These are phyloP conservation scores for Leccinum fibrillosum DNA, from an alignment of 768 basidiomycete species.

Conservation along the genomic window DNA sequence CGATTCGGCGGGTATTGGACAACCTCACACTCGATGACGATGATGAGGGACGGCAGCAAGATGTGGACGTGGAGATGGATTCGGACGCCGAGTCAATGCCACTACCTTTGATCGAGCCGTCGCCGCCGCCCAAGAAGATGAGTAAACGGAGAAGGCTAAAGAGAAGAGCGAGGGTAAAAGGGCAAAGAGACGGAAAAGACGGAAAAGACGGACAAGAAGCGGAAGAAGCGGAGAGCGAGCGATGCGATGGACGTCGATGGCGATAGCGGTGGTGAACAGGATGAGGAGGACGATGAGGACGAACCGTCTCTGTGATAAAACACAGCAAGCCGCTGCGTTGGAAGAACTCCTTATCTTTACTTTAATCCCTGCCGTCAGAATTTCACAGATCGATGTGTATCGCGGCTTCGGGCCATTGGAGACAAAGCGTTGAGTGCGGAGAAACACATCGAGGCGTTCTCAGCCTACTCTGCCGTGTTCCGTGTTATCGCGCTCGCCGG, in stretches of 20 bases:
- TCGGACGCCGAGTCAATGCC: slow-evolving; percentile 35
- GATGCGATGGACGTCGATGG: slow-evolving; percentile 65
- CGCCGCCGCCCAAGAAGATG: slow-evolving; percentile 60
- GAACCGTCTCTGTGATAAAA: slow-evolving; percentile 28
- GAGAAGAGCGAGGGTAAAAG: neutral
- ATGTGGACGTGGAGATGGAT: slow-evolving; percentile 42
- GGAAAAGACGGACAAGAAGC: neutral
- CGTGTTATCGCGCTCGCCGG: too few relatives aligned
- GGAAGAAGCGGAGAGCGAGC: slow-evolving; percentile 64
- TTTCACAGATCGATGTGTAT: too few relatives aligned
- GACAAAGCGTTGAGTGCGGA: too few relatives aligned
- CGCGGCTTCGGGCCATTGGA: too few relatives aligned
- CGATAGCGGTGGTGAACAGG: slow-evolving; percentile 35
- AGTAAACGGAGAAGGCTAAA: slow-evolving; percentile 25
- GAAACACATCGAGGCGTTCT: too few relatives aligned
- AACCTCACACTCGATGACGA: slow-evolving; percentile 67
- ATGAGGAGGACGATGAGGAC: slow-evolving; percentile 33
- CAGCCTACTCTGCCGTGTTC: too few relatives aligned
- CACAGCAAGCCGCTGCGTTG: too few relatives aligned
- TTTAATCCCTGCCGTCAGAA: too few relatives aligned
- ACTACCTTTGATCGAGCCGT: slow-evolving; percentile 56
- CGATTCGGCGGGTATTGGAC: slow-evolving; percentile 87
- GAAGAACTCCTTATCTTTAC: too few relatives aligned
- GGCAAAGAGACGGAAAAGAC: neutral
- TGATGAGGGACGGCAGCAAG: slow-evolving; percentile 35